Conservation (phyloP, 2,329 filamentous ascomycete species). For the Scopulariopsis brevicaulis region DNA sequence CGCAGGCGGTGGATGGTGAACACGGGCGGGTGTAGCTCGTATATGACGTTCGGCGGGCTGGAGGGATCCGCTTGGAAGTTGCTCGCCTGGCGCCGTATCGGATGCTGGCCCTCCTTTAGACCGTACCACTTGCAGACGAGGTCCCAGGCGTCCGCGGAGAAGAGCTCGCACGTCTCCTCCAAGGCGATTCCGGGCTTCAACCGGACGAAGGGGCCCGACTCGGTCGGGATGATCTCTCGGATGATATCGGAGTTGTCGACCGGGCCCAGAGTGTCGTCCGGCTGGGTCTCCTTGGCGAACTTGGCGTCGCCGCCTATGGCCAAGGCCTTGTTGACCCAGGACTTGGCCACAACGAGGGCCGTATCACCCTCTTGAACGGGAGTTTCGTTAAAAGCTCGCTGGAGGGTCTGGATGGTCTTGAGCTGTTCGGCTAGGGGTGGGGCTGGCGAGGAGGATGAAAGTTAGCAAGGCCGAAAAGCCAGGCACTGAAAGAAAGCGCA, state of each 20-base stretch:
- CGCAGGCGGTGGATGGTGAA: slow-evolving; percentile 77
- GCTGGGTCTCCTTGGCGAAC: slow-evolving; percentile 44
- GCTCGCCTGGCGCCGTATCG: slow-evolving; percentile 67
- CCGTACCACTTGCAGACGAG: slow-evolving; percentile 77
- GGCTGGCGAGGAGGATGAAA: background rate
- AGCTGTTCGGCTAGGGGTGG: slow-evolving; percentile 51
- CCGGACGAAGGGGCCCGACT: slow-evolving; percentile 52
- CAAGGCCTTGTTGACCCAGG: slow-evolving; percentile 67
- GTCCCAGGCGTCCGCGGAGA: slow-evolving; percentile 74
- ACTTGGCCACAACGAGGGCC: slow-evolving; percentile 66
- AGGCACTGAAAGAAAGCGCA: background rate
- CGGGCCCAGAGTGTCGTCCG: slow-evolving; percentile 55
- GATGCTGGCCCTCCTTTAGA: slow-evolving; percentile 52
- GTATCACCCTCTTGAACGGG: slow-evolving; percentile 59
- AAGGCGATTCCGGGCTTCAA: slow-evolving; percentile 57
- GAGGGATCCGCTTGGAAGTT: slow-evolving; percentile 54
- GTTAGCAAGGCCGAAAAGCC: background rate
- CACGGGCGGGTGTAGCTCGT: slow-evolving; percentile 75
- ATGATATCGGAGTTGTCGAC: slow-evolving; percentile 83
- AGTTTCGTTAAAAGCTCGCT: slow-evolving; percentile 36
- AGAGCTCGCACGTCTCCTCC: slow-evolving; percentile 65
- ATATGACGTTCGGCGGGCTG: slow-evolving; percentile 55
- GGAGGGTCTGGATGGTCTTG: slow-evolving; percentile 53
- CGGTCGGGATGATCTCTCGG: slow-evolving; percentile 43
- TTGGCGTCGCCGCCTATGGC: slow-evolving; percentile 50